These are phyloP conservation scores for Nannochloropsis granulata DNA, from an alignment of 108 stramenopile species.

Conservation along the genomic window DNA sequence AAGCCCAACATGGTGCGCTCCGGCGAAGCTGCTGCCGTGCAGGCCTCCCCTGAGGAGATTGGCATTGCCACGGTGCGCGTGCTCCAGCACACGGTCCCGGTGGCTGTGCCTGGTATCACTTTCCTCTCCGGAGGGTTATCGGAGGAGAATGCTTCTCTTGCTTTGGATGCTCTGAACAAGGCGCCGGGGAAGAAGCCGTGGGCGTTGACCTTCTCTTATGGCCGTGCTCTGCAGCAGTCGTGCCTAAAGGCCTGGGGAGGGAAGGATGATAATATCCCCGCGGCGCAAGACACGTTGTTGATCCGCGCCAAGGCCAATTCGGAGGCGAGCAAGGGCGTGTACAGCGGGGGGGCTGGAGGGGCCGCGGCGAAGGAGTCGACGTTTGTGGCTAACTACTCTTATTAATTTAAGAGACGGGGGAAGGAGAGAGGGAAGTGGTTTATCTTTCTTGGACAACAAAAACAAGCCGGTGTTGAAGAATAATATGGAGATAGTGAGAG, in stretches of 20 bases:
- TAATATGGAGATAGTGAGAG: no score
- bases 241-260: slow-evolving; percentile 53
- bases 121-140: slow-evolving; percentile 68
- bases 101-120: slow-evolving; percentile 60
- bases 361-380: slow-evolving; percentile 19
- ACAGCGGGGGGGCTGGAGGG: slow-evolving; percentile 13
- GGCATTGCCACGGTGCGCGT: slow-evolving; percentile 55
- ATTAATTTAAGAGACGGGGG: slow-evolving; percentile 1
- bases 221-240: slow-evolving; percentile 59
- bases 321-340: slow-evolving; percentile 2
- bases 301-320: slow-evolving; percentile 33
- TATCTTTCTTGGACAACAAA: no score
- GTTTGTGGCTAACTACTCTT: slow-evolving; percentile 17
- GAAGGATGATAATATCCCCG: slow-evolving; percentile 34
- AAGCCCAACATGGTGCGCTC: slow-evolving; percentile 71
- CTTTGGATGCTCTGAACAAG: slow-evolving; percentile 56
- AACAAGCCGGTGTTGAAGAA: no score
- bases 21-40: slow-evolving; percentile 42
- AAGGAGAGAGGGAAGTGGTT: neutral
- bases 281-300: slow-evolving; percentile 32
- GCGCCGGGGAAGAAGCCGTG: slow-evolving; percentile 43
- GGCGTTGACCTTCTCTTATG: slow-evolving; percentile 54
- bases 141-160: slow-evolving; percentile 52
- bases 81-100: slow-evolving; percentile 56
- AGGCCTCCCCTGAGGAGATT: slow-evolving; percentile 50